A percentile compares a stretch with the other conserved stretches of the same genome.
Conservation (phyloP, 164 flowering plant genomes). For the Sedum album region DNA sequence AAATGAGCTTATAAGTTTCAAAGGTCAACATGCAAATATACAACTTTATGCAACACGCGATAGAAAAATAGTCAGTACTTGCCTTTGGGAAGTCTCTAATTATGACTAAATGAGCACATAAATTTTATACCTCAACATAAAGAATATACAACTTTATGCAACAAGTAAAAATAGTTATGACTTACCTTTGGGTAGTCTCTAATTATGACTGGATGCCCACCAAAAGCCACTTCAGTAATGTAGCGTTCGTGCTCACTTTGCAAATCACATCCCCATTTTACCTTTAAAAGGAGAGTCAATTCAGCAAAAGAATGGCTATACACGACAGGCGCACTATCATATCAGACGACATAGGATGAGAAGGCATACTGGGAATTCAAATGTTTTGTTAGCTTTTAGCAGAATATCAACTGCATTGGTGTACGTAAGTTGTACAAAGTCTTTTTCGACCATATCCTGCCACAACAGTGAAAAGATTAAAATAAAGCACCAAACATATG, state of each 20-base stretch:
- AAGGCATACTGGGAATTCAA: slow-evolving; percentile 76
- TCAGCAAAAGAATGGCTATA: not conserved
- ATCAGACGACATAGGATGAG: not conserved
- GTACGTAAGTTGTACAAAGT: slow-evolving; percentile 79
- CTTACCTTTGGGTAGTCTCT: slow-evolving; percentile 95
- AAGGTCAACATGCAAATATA: too few relatives aligned
- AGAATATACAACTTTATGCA: too few relatives aligned
- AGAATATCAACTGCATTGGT: slow-evolving; percentile 91
- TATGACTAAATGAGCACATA: too few relatives aligned
- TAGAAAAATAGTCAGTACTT: not conserved
- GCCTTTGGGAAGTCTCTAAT: too few relatives aligned
- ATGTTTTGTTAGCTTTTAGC: slow-evolving; percentile 61
- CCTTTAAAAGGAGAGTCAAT: slow-evolving; percentile 26
- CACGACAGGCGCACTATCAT: not conserved
- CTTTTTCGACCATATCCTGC: slow-evolving; percentile 78
- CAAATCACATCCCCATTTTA: slow-evolving; percentile 96
- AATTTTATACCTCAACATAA: too few relatives aligned
- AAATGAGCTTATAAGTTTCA: too few relatives aligned
- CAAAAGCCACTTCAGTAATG: slow-evolving; percentile 77
- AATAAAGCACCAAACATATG: not conserved
- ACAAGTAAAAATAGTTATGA: too few relatives aligned
- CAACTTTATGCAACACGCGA: slow-evolving; percentile 4
- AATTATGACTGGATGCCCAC: slow-evolving; percentile 82
- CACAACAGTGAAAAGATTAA: not conserved
- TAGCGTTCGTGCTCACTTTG: slow-evolving; percentile 99